Conservation (phyloP, 495 filamentous ascomycete species). For the Durotheca rogersii region DNA sequence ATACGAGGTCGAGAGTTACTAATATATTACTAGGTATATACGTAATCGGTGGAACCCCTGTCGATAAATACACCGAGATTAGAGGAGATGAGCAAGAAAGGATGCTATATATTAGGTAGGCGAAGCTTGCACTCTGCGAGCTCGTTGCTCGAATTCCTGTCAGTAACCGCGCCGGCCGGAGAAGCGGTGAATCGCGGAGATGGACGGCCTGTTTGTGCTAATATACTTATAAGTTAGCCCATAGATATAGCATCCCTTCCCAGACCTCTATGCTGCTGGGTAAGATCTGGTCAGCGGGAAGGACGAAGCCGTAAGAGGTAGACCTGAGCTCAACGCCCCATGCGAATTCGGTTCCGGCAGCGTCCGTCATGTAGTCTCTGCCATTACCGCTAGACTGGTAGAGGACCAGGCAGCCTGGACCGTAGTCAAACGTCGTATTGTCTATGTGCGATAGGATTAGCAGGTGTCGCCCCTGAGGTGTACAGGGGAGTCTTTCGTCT, state of each 20-base stretch:
- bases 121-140: no score
- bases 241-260: slow-evolving; percentile 55
- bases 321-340: slow-evolving; percentile 58
- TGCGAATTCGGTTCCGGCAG: slow-evolving; percentile 51
- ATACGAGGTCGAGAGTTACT: no score
- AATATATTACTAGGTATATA: no score
- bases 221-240: slow-evolving; percentile 43
- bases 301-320: slow-evolving; percentile 54
- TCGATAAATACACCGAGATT: no score
- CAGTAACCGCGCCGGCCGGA: no score
- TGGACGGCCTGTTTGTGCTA: no score
- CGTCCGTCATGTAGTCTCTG: slow-evolving; percentile 57
- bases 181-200: no score
- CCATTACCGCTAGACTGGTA: slow-evolving; percentile 58
- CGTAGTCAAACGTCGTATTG: slow-evolving; percentile 51
- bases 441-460: slow-evolving; percentile 21
- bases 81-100: no score
- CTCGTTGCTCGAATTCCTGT: no score
- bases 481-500: background rate
- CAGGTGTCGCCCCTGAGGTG: no score
- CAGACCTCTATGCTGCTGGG: slow-evolving; percentile 54
- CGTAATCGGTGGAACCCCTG: no score
- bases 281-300: slow-evolving; percentile 57
- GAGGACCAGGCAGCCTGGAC: slow-evolving; percentile 59
- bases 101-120: no score